A percentile compares a stretch with the other conserved stretches of the same genome.
Evolutionary conservation across 345 rosid genomes (phyloP).

Genomic region (Linum trigynum): DNA sequence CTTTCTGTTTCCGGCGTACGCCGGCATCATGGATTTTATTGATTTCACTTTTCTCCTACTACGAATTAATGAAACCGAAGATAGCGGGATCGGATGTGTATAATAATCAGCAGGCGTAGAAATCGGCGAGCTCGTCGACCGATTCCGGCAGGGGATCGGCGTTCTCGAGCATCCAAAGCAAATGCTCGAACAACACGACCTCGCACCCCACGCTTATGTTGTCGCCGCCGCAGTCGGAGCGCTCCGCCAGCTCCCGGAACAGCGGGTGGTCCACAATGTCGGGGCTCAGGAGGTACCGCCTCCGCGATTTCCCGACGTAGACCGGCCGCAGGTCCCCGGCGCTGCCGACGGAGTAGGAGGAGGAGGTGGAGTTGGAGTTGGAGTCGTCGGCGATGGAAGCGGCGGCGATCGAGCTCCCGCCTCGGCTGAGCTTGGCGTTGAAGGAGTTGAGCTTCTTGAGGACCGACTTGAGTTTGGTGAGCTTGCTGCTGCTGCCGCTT

Average conservation of each 20-base stretch:
- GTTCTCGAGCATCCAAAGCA: conserved; percentile 72
- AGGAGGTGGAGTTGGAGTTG: conserved; percentile 7
- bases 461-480: conserved; percentile 69
- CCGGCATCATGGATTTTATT: not conserved
- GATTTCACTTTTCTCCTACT: not conserved
- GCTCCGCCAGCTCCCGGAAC: conserved; percentile 35
- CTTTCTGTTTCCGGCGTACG: conserved; percentile 5
- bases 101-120: conserved; percentile 52
- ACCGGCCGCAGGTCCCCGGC: conserved; percentile 52
- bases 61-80: not conserved
- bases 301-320: conserved; percentile 59
- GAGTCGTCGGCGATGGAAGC: conserved; percentile 15
- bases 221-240: conserved; percentile 23
- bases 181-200: conserved; percentile 38
- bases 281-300: conserved; percentile 27
- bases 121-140: conserved; percentile 65
- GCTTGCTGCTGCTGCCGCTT: conserved; percentile 38
- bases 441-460: conserved; percentile 76
- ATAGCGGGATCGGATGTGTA: not conserved
- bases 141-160: conserved; percentile 70
- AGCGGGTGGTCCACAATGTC: conserved; percentile 37
- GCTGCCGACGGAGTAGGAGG: not conserved
- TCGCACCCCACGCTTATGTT: conserved; percentile 60
- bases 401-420: conserved; percentile 31
- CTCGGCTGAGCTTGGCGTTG: conserved; percentile 37